Base-by-base conservation (phyloP, 2,329 filamentous ascomycete species). In the Alternaria ventricosa region DNA sequence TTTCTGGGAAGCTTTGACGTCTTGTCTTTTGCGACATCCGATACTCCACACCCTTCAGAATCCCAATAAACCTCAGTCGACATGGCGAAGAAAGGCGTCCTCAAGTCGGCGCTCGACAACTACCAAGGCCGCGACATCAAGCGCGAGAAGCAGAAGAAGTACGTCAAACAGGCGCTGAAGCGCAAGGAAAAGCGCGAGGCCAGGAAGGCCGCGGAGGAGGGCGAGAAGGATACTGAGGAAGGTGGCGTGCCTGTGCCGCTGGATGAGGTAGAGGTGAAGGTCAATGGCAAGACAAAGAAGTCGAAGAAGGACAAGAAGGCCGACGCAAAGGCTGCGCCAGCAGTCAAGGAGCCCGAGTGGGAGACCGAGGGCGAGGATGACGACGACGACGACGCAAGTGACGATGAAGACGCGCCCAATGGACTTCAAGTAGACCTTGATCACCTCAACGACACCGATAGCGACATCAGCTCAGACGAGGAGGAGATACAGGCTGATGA, bases 41-140 rank as follows among this genome's bases (percentile, higher is more conserved):
- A n/a, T 18, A 55, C 45, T 23, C 41, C 20, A 23, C 22, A 9
- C 9, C 36, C 33, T 41, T 25, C 9, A 13, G 5, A 55, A 18
- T 22, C 1, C 18, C 5, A 18, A 5, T 6, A 11, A 7, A 55
- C 33, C 4, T 53, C 18, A 53, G 15, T 27, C 65, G 55, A 49
- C 69, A 85, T 86, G 76, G 76, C 71, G 50, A 77, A 41, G 36
- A 41, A 76, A 60, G 85, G 84, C 67, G 89, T 88, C 75, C 80
- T 90, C 50, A 84, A 88, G 63, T 79, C 83, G 47, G 87, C 87
- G 50, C 84, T 90, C 22, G 86, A 89, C 69, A 82, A 84, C 57
- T 81, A 87, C 62, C 85, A 87, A 75, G 87, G 87, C 28, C 82
- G 86, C 51, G 90, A 96, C 71, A 90, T 92, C 66, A 90, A 91